Evolutionary conservation across 306 rosid species (phyloP), one percentile per base, ranked within the genome.

Genomic region (Prunus kanzakura): DNA sequence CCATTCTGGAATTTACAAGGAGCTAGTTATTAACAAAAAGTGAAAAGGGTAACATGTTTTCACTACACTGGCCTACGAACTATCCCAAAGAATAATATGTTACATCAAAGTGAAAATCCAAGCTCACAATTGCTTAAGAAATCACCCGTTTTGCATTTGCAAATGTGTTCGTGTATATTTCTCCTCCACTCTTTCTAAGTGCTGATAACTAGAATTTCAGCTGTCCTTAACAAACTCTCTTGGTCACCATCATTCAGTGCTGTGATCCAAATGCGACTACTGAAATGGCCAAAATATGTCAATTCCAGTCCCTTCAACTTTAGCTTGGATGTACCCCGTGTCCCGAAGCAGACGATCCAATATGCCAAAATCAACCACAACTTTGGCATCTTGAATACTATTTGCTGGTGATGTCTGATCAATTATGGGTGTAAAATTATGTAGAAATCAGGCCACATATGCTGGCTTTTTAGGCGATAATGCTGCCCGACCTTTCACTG

Each of bases 201-300:
- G 50, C 58, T 50, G 51, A 38, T 23, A 67, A 25, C 67, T 32
- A 23, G 29, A 73, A 18, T 18, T 58, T 61, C 45, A 57, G 23
- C 49, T 8, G 11, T 67, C 46, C n/a, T 6, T 61, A n/a, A 51
- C 50, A 19, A 27, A n/a, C 47, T 75, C 30, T 11, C 47, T 45
- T 22, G 62, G 80, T 16, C 72, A 13, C 69, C 74, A 67, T 49
- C 43, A 38, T 38, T 38, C 58, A 25, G 41, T 76, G 65, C 72
- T 49, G 46, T 51, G 57, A 32, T 38, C 19, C 47, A 60, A 64
- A 72, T 64, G 75, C 58, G 46, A 64, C 69, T 16, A 66, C 51
- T 30, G 32, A 27, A 60, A 52, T 29, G 45, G 64, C 45, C 73
- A 69, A 61, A 75, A 62, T 41, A 67, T 12, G 79, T 54, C 46